Evolutionary conservation across 805 yeast genomes (phyloP).

Genomic region (Candida berthetii): DNA sequence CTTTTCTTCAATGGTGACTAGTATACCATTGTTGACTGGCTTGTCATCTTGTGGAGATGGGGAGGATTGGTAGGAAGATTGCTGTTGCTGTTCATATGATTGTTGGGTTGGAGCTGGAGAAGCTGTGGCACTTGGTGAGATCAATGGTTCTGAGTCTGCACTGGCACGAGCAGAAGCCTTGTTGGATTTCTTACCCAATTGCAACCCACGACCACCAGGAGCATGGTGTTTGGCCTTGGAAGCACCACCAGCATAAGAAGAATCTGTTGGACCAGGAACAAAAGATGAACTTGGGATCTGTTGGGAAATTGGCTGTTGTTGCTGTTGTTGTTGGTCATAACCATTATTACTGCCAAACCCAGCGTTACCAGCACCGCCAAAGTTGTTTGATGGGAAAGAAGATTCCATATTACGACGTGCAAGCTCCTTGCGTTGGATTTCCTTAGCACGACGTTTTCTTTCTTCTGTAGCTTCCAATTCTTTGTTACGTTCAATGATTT

Average conservation of each 20-base stretch:
- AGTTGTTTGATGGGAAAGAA: slow-evolving; percentile 24
- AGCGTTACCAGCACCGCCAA: slow-evolving; percentile 14
- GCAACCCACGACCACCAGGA: slow-evolving; percentile 66
- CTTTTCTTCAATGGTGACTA: slow-evolving; percentile 72
- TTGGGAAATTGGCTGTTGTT: slow-evolving; percentile 7
- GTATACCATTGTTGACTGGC: slow-evolving; percentile 65
- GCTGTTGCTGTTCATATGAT: slow-evolving; percentile 6
- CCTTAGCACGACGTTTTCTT: slow-evolving; percentile 91
- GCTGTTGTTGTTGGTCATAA: slow-evolving; percentile 9
- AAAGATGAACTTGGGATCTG: slow-evolving; percentile 2
- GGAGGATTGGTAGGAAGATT: slow-evolving; percentile 7
- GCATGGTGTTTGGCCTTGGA: slow-evolving; percentile 17
- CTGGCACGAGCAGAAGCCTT: slow-evolving; percentile 12
- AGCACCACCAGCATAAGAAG: slow-evolving; percentile 12
- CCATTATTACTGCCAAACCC: slow-evolving; percentile 3
- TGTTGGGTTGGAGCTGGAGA: slow-evolving; percentile 16
- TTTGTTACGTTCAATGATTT: slow-evolving; percentile 93
- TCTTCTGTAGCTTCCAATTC: slow-evolving; percentile 97
- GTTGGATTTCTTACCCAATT: slow-evolving; percentile 55
- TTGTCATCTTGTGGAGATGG: slow-evolving; percentile 18
- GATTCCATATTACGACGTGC: slow-evolving; percentile 52
- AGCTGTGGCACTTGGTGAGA: slow-evolving; percentile 21
- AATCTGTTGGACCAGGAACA: not conserved
- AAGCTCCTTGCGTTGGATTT: slow-evolving; percentile 74
- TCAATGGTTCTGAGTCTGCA: slow-evolving; percentile 23